phyloP scores from a whole-genome alignment of 345 rosid species.

The Eucalyptus erythrocorys region DNA sequence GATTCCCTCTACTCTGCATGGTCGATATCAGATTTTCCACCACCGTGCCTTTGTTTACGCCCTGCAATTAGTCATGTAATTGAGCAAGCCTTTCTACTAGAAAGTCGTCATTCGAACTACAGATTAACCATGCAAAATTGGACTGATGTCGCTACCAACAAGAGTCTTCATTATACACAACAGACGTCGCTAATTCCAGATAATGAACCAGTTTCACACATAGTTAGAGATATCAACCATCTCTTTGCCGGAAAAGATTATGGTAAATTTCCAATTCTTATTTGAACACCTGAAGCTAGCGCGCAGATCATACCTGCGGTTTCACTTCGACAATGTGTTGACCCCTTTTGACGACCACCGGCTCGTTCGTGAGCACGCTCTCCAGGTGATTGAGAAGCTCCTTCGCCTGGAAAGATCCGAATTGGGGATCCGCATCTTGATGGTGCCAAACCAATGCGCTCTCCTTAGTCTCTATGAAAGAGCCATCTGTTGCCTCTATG shows the following conservation, averaged over 20 bases:
- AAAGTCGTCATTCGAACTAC: not conserved
- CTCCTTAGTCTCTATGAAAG: slow-evolving; percentile 68
- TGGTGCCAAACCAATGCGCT: slow-evolving; percentile 86
- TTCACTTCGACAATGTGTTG: slow-evolving; percentile 77
- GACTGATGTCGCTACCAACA: not conserved
- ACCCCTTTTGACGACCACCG: slow-evolving; percentile 79
- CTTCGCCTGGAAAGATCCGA: slow-evolving; percentile 70
- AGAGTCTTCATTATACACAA: not conserved
- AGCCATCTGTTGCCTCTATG: slow-evolving; percentile 74
- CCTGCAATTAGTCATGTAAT: slow-evolving; percentile 16
- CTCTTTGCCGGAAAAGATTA: not conserved
- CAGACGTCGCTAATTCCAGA: not conserved
- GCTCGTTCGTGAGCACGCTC: slow-evolving; percentile 74
- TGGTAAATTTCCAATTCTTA: not conserved
- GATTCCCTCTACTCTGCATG: slow-evolving; percentile 28
- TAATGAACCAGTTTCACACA: not conserved
- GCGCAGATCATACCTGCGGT: slow-evolving; percentile 53
- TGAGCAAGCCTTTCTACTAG: not conserved
- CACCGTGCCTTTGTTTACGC: slow-evolving; percentile 65
- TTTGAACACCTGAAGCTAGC: not conserved
- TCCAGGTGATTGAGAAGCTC: slow-evolving; percentile 88
- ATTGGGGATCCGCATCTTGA: slow-evolving; percentile 59
- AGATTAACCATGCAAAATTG: not conserved
- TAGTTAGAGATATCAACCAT: not conserved
- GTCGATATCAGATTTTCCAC: slow-evolving; percentile 51